Conservation (phyloP, 129 eudicot species). For the Ambrosia artemisiifolia region DNA sequence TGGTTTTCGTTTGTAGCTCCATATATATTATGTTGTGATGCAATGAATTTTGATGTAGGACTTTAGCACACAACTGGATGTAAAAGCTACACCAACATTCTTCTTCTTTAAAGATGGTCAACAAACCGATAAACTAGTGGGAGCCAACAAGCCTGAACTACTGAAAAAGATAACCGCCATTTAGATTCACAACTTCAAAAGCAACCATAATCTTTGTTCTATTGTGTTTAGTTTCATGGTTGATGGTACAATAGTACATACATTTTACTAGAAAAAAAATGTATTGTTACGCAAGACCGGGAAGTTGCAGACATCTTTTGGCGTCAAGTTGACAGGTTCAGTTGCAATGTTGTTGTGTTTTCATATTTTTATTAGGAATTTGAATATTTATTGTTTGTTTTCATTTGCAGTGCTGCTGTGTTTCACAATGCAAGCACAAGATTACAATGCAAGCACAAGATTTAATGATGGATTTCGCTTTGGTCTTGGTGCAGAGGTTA, state of each 20-base stretch:
- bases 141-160: constrained; percentile 77
- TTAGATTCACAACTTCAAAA: constrained; percentile 32
- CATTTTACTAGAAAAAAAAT: background rate
- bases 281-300: too few species aligned
- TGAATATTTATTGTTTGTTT: too few species aligned
- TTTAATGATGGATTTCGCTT: too few species aligned
- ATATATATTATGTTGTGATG: background rate
- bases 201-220: constrained; percentile 7
- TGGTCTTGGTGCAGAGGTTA: too few species aligned
- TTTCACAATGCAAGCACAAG: too few species aligned
- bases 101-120: constrained; percentile 85
- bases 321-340: too few species aligned
- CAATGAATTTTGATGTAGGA: constrained; percentile 44
- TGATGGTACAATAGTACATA: background rate
- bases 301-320: too few species aligned
- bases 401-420: too few species aligned
- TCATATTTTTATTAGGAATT: too few species aligned
- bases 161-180: constrained; percentile 51
- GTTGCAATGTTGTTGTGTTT: too few species aligned
- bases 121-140: constrained; percentile 81
- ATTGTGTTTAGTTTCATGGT: constrained; percentile 1
- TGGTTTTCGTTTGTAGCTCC: background rate
- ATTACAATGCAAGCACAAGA: too few species aligned
- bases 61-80: constrained; percentile 72
- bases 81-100: constrained; percentile 91